Evolutionary conservation across 371 early-diverging fungal species (phyloP).

Genomic region (Mucor saturninus): DNA sequence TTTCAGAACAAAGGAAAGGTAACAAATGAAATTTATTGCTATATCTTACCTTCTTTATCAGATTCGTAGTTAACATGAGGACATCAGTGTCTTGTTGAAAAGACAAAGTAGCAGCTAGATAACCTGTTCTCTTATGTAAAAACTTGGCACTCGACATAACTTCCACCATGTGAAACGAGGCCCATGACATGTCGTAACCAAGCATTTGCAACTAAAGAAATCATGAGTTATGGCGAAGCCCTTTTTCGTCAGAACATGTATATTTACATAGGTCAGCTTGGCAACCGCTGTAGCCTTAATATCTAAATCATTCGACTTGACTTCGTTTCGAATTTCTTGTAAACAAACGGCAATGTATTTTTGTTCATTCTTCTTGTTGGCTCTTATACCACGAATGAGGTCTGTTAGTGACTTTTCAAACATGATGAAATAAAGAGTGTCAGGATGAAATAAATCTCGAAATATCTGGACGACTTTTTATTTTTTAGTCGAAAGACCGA

Average conservation of each 20-base stretch:
- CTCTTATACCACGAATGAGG: constrained; percentile 92
- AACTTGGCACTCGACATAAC: constrained; percentile 93
- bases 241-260: not conserved
- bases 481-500: no score
- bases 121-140: constrained; percentile 87
- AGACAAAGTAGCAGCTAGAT: constrained; percentile 88
- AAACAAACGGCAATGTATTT: constrained; percentile 83
- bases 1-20: not conserved
- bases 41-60: constrained; percentile 87
- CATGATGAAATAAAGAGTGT: constrained; percentile 45
- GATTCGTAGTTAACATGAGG: constrained; percentile 93
- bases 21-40: not conserved
- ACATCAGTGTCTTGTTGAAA: constrained; percentile 95
- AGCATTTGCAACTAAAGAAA: constrained; percentile 87
- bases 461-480: no score
- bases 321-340: constrained; percentile 88
- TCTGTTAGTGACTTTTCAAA: constrained; percentile 86
- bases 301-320: constrained; percentile 83
- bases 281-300: constrained; percentile 87
- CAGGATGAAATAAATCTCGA: no score
- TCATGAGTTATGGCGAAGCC: not conserved
- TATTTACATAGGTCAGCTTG: constrained; percentile 84
- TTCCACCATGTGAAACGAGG: constrained; percentile 95
- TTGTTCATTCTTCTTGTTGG: constrained; percentile 91
- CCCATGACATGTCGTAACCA: constrained; percentile 97